Conservation (phyloP, 2,329 filamentous ascomycete genomes). For the Colletotrichum sp. region DNA sequence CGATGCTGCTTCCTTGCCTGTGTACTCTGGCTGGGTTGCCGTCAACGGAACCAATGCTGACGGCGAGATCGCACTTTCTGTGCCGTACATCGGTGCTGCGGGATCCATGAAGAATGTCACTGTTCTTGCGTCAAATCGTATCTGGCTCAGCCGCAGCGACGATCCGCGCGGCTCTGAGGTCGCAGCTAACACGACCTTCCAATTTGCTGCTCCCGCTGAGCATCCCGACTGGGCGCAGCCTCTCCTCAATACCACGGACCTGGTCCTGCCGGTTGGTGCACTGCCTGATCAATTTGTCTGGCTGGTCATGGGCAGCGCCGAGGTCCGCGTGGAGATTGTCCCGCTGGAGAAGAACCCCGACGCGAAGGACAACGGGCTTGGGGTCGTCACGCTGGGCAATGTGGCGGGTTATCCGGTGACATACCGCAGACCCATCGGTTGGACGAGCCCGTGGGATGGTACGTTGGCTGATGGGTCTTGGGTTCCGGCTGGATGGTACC, state of each 20-base stretch:
- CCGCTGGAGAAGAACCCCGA: not conserved
- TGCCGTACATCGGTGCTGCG: constrained; percentile 16
- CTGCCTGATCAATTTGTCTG: constrained; percentile 10
- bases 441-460: constrained; percentile 45
- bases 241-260: not conserved
- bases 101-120: constrained; percentile 9
- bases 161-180: not conserved
- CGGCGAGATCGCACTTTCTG: constrained; percentile 1
- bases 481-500: constrained; percentile 53
- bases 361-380: constrained; percentile 6
- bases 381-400: constrained; percentile 1
- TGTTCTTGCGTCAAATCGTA: not conserved
- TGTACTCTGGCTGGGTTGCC: constrained; percentile 49
- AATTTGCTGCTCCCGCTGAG: not conserved
- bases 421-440: not conserved
- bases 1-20: constrained; percentile 33
- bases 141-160: constrained; percentile 3
- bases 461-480: constrained; percentile 49
- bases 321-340: constrained; percentile 13
- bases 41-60: constrained; percentile 41
- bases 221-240: constrained; percentile 3
- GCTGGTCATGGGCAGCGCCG: constrained; percentile 19
- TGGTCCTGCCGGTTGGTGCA: not conserved
- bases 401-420: constrained; percentile 1
- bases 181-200: constrained; percentile 5